A percentile compares a stretch with the other conserved stretches of the same genome.
Conservation (phyloP, 1,139 yeast genomes). For the Suhomyces panamericanus region DNA sequence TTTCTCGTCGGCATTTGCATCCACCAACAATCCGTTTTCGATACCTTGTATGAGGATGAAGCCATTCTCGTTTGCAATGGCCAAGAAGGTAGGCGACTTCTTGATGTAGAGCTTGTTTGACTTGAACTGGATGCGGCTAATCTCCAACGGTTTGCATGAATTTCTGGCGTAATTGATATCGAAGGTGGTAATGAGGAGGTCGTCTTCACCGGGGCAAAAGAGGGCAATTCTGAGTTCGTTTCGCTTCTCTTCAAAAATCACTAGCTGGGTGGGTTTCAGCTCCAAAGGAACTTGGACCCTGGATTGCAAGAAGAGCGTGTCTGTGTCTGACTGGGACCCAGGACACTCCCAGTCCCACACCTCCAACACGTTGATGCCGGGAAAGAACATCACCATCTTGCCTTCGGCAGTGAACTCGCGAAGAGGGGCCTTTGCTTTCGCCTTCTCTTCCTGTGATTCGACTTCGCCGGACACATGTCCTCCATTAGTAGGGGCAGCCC, state of each 20-base stretch:
- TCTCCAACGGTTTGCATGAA: neutral
- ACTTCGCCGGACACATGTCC: neutral
- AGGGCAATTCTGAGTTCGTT: neutral
- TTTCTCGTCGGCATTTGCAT: conserved; percentile 21
- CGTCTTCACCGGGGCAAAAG: neutral
- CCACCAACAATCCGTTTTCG: conserved; percentile 15
- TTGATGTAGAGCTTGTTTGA: conserved; percentile 20
- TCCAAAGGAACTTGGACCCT: conserved; percentile 6
- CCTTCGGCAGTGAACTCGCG: conserved; percentile 28
- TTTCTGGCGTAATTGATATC: neutral
- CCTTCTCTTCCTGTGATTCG: neutral
- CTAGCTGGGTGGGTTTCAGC: neutral
- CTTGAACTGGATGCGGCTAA: neutral
- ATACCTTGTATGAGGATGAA: conserved; percentile 22
- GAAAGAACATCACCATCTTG: conserved; percentile 43
- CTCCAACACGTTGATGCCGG: conserved; percentile 32
- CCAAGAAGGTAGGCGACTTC: conserved; percentile 22
- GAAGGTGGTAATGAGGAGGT: neutral
- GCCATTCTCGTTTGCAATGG: conserved; percentile 29
- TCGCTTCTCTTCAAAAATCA: neutral
- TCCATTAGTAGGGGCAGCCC: neutral
- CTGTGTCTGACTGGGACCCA: conserved; percentile 23
- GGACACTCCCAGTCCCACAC: conserved; percentile 54
- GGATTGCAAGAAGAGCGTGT: conserved; percentile 33
- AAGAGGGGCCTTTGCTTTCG: neutral